These are phyloP conservation scores for Phaeophleospora eucalypticola DNA, from an alignment of 2,329 filamentous ascomycete species.

Conservation along the genomic window DNA sequence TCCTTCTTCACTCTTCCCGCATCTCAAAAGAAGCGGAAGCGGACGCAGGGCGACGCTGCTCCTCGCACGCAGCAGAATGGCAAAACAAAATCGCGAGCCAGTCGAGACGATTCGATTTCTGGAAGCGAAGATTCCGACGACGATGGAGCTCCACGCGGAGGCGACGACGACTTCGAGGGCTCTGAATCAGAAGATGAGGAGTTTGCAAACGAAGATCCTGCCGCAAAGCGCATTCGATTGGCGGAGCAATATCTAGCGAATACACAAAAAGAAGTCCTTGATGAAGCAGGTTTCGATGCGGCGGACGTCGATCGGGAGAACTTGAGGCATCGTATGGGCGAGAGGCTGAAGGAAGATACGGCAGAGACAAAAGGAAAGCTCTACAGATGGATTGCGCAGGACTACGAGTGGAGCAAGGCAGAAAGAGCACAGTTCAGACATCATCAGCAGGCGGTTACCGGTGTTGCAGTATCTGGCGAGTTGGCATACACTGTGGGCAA, in stretches of 20 bases:
- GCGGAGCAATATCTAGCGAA: conserved; percentile 93
- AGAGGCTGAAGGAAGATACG: conserved; percentile 85
- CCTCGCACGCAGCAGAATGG: conserved; percentile 44
- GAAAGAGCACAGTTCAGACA: conserved; percentile 70
- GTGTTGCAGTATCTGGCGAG: conserved; percentile 71
- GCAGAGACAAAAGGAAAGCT: conserved; percentile 86
- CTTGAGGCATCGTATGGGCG: conserved; percentile 60
- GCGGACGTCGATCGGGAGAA: conserved; percentile 89
- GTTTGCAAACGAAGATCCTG: conserved; percentile 81
- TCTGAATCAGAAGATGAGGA: conserved; percentile 57
- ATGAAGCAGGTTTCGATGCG: conserved; percentile 85
- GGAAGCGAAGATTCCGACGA: conserved; percentile 74
- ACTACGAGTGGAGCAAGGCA: conserved; percentile 66
- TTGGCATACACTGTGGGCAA: conserved; percentile 87
- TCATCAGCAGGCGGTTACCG: conserved; percentile 73
- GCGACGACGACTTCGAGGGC: conserved; percentile 38
- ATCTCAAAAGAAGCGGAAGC: conserved; percentile 86
- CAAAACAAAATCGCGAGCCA: conserved; percentile 44
- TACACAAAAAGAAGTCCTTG: conserved; percentile 67
- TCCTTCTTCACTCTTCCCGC: conserved; percentile 92
- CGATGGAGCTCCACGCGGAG: conserved; percentile 35
- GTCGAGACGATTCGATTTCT: conserved; percentile 76
- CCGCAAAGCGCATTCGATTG: conserved; percentile 77
- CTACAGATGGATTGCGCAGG: conserved; percentile 72
- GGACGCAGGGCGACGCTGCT: conserved; percentile 53